phyloP scores from a whole-genome alignment of 2,329 filamentous ascomycete species.

The Teratosphaeria destructans region DNA sequence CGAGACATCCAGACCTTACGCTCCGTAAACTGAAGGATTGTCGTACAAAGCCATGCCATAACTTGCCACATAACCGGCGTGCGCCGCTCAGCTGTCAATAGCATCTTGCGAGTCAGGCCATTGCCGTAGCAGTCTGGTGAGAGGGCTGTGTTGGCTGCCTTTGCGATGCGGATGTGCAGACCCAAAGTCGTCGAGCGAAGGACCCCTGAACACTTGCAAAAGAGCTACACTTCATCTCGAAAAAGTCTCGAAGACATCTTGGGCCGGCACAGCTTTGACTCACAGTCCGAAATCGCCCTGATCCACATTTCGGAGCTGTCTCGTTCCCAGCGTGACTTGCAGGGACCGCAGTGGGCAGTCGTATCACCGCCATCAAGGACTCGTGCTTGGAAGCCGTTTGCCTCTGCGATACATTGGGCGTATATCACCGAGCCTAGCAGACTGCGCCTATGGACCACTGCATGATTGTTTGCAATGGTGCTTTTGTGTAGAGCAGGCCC shows the following conservation, averaged over 20 bases:
- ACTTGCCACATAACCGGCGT: background rate
- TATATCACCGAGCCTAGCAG: background rate
- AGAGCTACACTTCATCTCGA: background rate
- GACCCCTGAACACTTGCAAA: background rate
- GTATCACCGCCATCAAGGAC: background rate
- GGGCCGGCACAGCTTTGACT: background rate
- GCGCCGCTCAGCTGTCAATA: background rate
- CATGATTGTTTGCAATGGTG: background rate
- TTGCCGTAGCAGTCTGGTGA: background rate
- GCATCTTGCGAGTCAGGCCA: background rate
- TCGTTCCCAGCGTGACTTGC: no score
- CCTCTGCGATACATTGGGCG: background rate
- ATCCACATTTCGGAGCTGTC: no score
- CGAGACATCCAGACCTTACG: background rate
- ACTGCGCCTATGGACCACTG: background rate
- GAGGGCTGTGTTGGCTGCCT: background rate
- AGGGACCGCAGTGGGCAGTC: no score
- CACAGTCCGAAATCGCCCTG: no score
- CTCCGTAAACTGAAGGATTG: background rate
- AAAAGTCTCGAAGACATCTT: background rate
- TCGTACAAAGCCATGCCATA: background rate
- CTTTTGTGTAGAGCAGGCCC: background rate
- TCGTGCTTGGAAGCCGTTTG: background rate
- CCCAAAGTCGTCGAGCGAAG: background rate
- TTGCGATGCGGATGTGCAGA: background rate